A percentile compares a stretch with the other conserved stretches of the same genome.
Conservation (phyloP, 352 stramenopile genomes). For the Discostella stelligera region DNA sequence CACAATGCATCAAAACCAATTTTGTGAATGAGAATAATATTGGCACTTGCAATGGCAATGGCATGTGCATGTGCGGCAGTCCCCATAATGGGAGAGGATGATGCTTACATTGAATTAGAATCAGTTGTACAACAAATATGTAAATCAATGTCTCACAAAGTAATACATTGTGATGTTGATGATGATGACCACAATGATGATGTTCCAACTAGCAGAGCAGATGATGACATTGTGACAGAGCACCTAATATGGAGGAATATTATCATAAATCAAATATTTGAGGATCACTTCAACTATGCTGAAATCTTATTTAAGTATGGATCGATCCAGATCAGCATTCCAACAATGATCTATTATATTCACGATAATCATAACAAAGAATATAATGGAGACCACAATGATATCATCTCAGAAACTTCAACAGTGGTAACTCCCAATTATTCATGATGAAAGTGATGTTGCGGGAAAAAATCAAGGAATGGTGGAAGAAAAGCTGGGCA, state of each 20-base stretch:
- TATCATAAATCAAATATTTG: constrained; percentile 24
- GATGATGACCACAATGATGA: too few relatives aligned
- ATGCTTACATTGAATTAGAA: neutral
- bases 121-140: neutral
- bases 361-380: neutral
- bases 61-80: neutral
- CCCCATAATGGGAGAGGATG: neutral
- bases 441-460: constrained; percentile 1
- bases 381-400: neutral
- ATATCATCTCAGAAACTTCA: constrained; percentile 2
- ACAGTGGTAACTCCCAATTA: constrained; percentile 18
- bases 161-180: neutral
- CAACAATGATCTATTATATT: neutral
- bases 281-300: constrained; percentile 21
- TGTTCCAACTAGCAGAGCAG: constrained; percentile 5
- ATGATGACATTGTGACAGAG: neutral
- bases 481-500: neutral
- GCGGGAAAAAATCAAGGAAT: neutral
- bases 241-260: constrained; percentile 26
- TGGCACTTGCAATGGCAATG: neutral
- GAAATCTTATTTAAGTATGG: constrained; percentile 10
- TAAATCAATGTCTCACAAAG: neutral
- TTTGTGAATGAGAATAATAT: neutral
- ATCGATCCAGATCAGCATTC: neutral
- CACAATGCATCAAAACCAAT: too few relatives aligned